phyloP scores from a whole-genome alignment of 805 yeast genomes.

The Hanseniaspora jakobsenii region DNA sequence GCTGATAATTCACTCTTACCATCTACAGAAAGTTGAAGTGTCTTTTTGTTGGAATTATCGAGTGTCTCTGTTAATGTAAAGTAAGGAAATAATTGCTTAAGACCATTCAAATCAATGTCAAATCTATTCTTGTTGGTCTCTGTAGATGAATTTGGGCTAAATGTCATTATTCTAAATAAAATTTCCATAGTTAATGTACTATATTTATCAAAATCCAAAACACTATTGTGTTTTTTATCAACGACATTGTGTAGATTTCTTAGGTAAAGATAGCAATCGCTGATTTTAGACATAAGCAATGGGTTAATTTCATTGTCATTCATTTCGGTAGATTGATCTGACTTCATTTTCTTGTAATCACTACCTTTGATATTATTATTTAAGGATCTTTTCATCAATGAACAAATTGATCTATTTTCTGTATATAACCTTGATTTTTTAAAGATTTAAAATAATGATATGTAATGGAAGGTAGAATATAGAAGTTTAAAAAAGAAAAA shows the following conservation, averaged over 20 bases:
- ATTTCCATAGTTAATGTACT: constrained; percentile 2
- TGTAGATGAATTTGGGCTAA: background rate
- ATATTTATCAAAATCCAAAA: background rate
- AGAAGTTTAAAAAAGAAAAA: too few species aligned
- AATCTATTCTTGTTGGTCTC: background rate
- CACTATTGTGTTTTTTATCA: background rate
- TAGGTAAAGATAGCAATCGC: background rate
- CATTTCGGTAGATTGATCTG: too few species aligned
- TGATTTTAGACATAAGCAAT: too few species aligned
- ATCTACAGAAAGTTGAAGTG: background rate
- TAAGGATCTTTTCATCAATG: too few species aligned
- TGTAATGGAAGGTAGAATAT: too few species aligned
- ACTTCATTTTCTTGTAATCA: too few species aligned
- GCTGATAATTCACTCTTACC: background rate
- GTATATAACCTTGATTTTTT: too few species aligned
- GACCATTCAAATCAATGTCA: background rate
- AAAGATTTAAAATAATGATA: too few species aligned
- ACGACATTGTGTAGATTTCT: background rate
- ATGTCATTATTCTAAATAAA: background rate
- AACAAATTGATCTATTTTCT: too few species aligned
- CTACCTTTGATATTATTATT: too few species aligned
- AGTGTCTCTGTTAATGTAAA: background rate
- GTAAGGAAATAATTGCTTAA: background rate
- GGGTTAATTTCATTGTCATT: too few species aligned
- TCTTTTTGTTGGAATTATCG: too few species aligned